Evolutionary conservation across 768 basidiomycete species (phyloP).

Genomic region (Phaffia australis): DNA sequence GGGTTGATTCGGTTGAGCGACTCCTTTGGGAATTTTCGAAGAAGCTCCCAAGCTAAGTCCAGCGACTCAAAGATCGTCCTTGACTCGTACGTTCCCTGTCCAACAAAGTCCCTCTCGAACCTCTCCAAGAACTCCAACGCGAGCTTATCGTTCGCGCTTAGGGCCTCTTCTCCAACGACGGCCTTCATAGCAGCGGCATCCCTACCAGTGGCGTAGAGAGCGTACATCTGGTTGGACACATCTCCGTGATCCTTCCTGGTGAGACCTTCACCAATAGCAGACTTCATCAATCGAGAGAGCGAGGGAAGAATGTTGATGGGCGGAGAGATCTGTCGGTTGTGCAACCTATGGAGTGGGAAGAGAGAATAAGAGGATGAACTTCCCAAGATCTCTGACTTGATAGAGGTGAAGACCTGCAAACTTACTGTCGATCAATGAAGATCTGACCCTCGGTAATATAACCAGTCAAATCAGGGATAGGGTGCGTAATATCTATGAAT

Average conservation of each 20-base stretch:
- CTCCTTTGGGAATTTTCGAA: constrained; percentile 98
- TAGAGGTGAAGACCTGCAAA: not conserved
- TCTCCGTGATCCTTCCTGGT: constrained; percentile 98
- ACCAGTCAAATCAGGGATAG: constrained; percentile 97
- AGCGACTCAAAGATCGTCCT: constrained; percentile 94
- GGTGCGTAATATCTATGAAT: constrained; percentile 90
- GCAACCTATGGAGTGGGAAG: constrained; percentile 44
- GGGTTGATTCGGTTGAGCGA: constrained; percentile 95
- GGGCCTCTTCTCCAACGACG: constrained; percentile 95
- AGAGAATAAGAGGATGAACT: too few species aligned
- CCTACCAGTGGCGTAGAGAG: constrained; percentile 94
- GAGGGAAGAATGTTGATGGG: constrained; percentile 99
- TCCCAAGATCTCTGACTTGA: too few species aligned
- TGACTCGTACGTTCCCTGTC: constrained; percentile 94
- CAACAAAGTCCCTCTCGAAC: constrained; percentile 95
- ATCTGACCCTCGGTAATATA: constrained; percentile 99
- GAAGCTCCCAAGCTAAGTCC: constrained; percentile 89
- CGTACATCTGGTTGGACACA: constrained; percentile 89
- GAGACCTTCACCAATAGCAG: constrained; percentile 92
- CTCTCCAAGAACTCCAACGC: constrained; percentile 95
- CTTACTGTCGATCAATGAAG: constrained; percentile 74
- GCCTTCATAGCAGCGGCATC: constrained; percentile 96
- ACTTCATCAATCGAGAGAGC: constrained; percentile 98
- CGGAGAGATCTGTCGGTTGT: constrained; percentile 83
- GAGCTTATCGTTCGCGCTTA: constrained; percentile 88